Base-by-base conservation (phyloP, 371 early-diverging fungal genomes). In the Actinomortierella ambigua region DNA sequence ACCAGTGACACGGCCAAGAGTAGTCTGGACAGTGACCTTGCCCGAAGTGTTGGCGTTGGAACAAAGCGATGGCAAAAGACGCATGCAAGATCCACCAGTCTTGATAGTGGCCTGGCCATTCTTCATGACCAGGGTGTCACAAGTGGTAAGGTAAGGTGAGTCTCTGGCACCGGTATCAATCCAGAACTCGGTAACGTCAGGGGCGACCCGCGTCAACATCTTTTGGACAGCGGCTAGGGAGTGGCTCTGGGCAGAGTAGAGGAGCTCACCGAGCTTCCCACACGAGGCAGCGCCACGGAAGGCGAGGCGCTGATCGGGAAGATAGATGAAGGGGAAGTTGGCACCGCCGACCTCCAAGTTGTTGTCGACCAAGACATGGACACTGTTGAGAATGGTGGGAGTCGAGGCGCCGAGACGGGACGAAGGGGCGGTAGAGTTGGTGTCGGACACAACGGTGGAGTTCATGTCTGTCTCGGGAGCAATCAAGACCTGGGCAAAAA, bases 51-150 rank as follows among this genome's bases (percentile, higher is more conserved):
- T 71, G 50, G 47, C n/a, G 51, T 66, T 71, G 29, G 73, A 62
- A 63, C 73, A 71, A 39, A 71, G 67, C 4, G 73, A 62, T 22
- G 73, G 73, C 53, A 71, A 51, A 26, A 71, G 59, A 29, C 67
- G 66, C 27, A 66, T 13, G 47, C 73, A 71, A 15, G 59, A 59
- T 23, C 66, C 73, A 6, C 67, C 67, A n/a, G 59, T 59, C n/a
- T n/a, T n/a, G 29, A 71, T 22, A 15, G 63, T 62, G 13, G 67
- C 73, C 23, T 46, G n/a, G 17, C 73, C 73, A 9, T 71, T 63
- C 27, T 26, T 59, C 55, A 71, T 54, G 23, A 66, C 57, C 63
- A 71, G 58, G 22, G 73, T 71, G 18, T 71, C 67, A 34, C 73
- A 71, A 3, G n/a, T 55, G 53, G 60, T 56, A 53, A 71, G 26